These are phyloP conservation scores for Euphorbia lathyris DNA, from an alignment of 345 rosid species.

Conservation along the genomic window DNA sequence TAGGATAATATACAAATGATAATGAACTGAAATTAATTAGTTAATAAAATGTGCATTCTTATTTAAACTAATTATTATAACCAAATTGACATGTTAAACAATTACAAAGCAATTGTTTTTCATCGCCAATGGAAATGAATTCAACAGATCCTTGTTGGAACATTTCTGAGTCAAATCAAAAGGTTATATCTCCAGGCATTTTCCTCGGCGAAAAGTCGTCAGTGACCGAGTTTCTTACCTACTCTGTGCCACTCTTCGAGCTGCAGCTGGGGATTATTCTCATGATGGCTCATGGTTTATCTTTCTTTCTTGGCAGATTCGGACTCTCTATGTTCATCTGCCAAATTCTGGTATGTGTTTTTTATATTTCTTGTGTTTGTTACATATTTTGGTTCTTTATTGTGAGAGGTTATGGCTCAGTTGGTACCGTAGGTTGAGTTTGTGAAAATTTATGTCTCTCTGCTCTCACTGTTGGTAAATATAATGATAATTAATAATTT, in stretches of 20 bases:
- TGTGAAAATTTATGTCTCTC: too few relatives aligned
- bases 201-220: conserved; percentile 21
- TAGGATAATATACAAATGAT: too few relatives aligned
- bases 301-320: not conserved
- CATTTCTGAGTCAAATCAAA: too few relatives aligned
- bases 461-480: too few relatives aligned
- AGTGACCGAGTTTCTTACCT: not conserved
- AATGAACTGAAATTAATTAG: too few relatives aligned
- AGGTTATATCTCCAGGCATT: not conserved
- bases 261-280: not conserved
- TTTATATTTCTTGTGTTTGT: not conserved
- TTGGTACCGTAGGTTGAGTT: too few relatives aligned
- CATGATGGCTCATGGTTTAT: not conserved
- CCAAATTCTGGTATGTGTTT: not conserved
- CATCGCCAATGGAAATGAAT: not conserved
- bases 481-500: too few relatives aligned
- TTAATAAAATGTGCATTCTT: too few relatives aligned
- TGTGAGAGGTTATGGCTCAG: not conserved
- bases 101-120: too few relatives aligned
- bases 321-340: not conserved
- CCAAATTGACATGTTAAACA: too few relatives aligned
- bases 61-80: too few relatives aligned
- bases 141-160: not conserved
- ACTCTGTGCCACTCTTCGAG: not conserved
- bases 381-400: not conserved